Base-by-base conservation (phyloP, 2,329 filamentous ascomycete species). In the Aspergillus viridinutans region DNA sequence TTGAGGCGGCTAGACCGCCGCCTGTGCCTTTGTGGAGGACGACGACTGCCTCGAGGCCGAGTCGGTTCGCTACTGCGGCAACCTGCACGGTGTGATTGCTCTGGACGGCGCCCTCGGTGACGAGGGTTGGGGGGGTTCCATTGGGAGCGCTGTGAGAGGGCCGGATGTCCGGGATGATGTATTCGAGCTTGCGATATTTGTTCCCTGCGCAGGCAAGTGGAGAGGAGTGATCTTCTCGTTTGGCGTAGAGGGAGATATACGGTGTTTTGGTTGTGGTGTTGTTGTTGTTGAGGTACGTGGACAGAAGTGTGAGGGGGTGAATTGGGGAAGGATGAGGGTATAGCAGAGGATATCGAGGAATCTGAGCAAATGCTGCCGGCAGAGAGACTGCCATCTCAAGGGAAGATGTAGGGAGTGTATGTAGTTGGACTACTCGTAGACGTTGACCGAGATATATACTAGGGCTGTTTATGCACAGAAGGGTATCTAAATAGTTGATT, bases 101-200 rank as follows among this genome's bases (percentile, higher is more conserved):
- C 57, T 74, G 71, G 29, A 72, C 57, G 12, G 71, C 71, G 38
- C 71, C 71, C 54, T 74, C 71, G 9, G 71, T 74, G 10, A 74
- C 69, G 8, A 74, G 63, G 3, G 63, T 72, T 26, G 68, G 73
- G 20, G 47, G 43, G 21, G 5, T 20, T 23, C 21, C 32, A 23
- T 50, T 50, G 49, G 23, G 62, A 48, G 25, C 40, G 51, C 25
- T 63, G 64, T 10, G 17, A 0, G 49, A n/a, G 47, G 63, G 61
- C 21, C 71, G 63, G 17, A 74, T 71, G 45, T 74, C 70, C 0
- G 71, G 71, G 4, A 72, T 59, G 43, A 74, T 68, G 58, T 74
- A 74, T 60, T 74, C 71, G 32, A 74, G 64, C 58, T 74, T 74
- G 54, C 71, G 69, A 62, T 74, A 74, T 63, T 74, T 74, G 63